These are phyloP conservation scores for Fusarium lateritium DNA, from an alignment of 2,329 filamentous ascomycete species.

Conservation along the genomic window DNA sequence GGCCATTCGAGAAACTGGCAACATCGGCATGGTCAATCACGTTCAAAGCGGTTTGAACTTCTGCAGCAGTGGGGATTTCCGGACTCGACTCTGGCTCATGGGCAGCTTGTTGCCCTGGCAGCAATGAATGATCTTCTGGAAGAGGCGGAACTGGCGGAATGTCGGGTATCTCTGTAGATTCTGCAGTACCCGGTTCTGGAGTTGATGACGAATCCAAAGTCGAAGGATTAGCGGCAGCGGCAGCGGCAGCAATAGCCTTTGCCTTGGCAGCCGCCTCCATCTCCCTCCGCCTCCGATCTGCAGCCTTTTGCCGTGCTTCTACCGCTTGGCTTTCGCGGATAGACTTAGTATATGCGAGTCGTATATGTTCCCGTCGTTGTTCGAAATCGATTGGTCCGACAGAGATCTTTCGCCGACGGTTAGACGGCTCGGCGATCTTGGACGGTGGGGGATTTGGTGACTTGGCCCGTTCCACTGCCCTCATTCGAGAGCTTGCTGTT, in stretches of 20 bases:
- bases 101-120: conserved; percentile 8
- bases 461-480: conserved; percentile 70
- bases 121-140: conserved; percentile 28
- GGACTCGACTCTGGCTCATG: conserved; percentile 10
- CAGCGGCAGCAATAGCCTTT: conserved; percentile 53
- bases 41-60: conserved; percentile 37
- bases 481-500: conserved; percentile 78
- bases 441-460: conserved; percentile 57
- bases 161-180: conserved; percentile 31
- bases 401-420: conserved; percentile 68
- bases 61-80: conserved; percentile 11
- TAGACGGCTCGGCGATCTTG: conserved; percentile 56
- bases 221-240: conserved; percentile 38
- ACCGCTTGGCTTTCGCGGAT: conserved; percentile 79
- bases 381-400: conserved; percentile 88
- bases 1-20: conserved; percentile 16
- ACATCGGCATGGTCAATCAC: conserved; percentile 27
- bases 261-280: conserved; percentile 62
- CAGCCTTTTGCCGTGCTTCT: conserved; percentile 67
- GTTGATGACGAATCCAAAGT: conserved; percentile 33
- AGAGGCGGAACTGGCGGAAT: conserved; percentile 45
- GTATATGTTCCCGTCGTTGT: conserved; percentile 84
- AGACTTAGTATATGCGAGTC: conserved; percentile 88
- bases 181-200: conserved; percentile 34
- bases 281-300: conserved; percentile 66